phyloP scores from a whole-genome alignment of 257 asterid species.

The Solanum sejunctum region DNA sequence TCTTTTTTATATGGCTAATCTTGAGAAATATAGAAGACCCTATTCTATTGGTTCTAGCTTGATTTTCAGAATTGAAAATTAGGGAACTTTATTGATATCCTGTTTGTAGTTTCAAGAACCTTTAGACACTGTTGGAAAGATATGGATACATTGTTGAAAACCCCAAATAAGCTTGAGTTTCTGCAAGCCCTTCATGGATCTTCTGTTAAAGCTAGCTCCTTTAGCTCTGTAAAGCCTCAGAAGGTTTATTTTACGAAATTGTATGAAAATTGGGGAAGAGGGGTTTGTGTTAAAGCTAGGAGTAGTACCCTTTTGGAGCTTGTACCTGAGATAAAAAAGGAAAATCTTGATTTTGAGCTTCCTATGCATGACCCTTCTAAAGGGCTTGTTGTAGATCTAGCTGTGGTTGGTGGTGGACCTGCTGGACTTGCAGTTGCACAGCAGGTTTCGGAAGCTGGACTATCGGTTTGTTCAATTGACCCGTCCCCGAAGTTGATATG shows the following conservation, averaged over 20 bases:
- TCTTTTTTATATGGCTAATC: not conserved
- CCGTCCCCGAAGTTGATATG: slow-evolving; percentile 86
- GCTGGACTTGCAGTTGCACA: slow-evolving; percentile 98
- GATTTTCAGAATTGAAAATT: not conserved
- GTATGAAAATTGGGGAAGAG: slow-evolving; percentile 16
- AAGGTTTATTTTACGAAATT: slow-evolving; percentile 31
- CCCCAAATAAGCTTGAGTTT: slow-evolving; percentile 66
- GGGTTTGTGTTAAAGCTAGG: slow-evolving; percentile 31
- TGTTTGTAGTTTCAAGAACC: slow-evolving; percentile 6
- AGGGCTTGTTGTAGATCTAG: slow-evolving; percentile 63
- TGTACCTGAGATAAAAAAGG: slow-evolving; percentile 86
- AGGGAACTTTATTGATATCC: slow-evolving; percentile 5
- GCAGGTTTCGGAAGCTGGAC: slow-evolving; percentile 94
- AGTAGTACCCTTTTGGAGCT: slow-evolving; percentile 75
- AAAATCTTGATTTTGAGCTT: slow-evolving; percentile 89
- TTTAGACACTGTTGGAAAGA: slow-evolving; percentile 3
- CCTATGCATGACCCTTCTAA: slow-evolving; percentile 74
- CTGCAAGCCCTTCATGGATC: slow-evolving; percentile 51
- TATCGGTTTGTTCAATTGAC: slow-evolving; percentile 84
- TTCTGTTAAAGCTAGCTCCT: slow-evolving; percentile 36
- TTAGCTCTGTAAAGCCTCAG: slow-evolving; percentile 40
- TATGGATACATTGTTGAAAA: slow-evolving; percentile 73
- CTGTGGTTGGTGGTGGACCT: slow-evolving; percentile 97
- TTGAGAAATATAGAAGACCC: not conserved
- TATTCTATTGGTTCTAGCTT: not conserved